Evolutionary conservation across 371 early-diverging fungal species (phyloP).

Genomic region (Blakeslea trispora): DNA sequence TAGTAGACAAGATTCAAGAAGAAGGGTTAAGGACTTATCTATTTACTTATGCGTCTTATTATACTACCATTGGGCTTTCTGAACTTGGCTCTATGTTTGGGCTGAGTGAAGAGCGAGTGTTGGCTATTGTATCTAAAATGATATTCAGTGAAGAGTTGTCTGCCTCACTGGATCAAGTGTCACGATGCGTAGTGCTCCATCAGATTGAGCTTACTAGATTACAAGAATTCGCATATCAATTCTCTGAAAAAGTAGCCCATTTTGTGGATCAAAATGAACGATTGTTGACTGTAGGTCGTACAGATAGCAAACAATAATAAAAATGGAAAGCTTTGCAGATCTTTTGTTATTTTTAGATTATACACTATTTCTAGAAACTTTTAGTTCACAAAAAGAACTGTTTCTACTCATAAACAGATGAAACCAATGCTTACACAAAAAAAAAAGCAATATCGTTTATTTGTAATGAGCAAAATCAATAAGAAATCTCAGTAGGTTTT

Average conservation of each 20-base stretch:
- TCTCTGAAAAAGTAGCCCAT: slow-evolving; percentile 85
- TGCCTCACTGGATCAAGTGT: slow-evolving; percentile 81
- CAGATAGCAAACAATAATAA: too few species aligned
- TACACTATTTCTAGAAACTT: too few species aligned
- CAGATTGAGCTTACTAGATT: slow-evolving; percentile 82
- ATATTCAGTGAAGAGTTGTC: slow-evolving; percentile 90
- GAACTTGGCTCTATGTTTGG: slow-evolving; percentile 88
- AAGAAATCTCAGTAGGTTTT: too few species aligned
- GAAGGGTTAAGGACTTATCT: slow-evolving; percentile 96
- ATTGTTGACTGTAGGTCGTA: slow-evolving; percentile 24
- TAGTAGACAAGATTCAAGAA: slow-evolving; percentile 87
- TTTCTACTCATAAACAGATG: too few species aligned
- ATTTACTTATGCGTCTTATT: slow-evolving; percentile 87
- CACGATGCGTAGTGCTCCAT: slow-evolving; percentile 79
- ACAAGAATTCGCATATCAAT: slow-evolving; percentile 82
- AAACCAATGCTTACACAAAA: too few species aligned
- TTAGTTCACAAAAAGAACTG: too few species aligned
- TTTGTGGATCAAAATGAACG: slow-evolving; percentile 94
- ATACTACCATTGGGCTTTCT: slow-evolving; percentile 82
- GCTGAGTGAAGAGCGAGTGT: slow-evolving; percentile 66
- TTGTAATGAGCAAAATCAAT: too few species aligned
- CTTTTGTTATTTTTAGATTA: too few species aligned
- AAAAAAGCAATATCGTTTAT: too few species aligned
- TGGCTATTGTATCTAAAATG: slow-evolving; percentile 86
- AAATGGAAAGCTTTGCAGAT: too few species aligned